phyloP scores from a whole-genome alignment of 192 early-diverging fungal genomes.

The Gryganskiella cystojenkinii region DNA sequence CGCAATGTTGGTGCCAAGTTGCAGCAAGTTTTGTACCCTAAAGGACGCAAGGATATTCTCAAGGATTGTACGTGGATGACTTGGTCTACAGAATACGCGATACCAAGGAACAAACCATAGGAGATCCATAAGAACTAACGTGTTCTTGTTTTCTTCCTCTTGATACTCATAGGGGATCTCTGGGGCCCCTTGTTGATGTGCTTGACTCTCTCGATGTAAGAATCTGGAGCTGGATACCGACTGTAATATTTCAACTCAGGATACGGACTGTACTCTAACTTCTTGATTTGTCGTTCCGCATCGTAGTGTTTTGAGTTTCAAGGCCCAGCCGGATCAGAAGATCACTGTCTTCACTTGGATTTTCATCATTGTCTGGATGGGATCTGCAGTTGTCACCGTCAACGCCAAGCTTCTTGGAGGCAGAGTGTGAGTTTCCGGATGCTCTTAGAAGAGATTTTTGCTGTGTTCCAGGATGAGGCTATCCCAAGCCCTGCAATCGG shows the following conservation, averaged over 20 bases:
- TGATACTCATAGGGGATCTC: conserved; percentile 88
- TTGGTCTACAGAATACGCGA: background rate
- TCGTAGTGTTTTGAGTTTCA: conserved; percentile 83
- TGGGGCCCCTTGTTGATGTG: conserved; percentile 98
- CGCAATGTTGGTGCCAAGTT: conserved; percentile 78
- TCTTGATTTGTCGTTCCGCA: background rate
- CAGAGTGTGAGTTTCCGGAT: conserved; percentile 72
- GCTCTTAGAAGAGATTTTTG: background rate
- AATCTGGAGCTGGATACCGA: conserved; percentile 6
- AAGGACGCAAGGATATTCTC: conserved; percentile 70
- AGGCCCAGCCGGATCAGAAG: conserved; percentile 82
- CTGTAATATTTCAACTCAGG: background rate
- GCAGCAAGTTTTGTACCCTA: conserved; percentile 77
- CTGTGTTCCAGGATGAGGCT: background rate
- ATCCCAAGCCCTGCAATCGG: background rate
- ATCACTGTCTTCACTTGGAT: conserved; percentile 90
- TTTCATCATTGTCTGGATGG: conserved; percentile 95
- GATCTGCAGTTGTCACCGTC: conserved; percentile 93
- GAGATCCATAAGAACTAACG: conserved; percentile 51
- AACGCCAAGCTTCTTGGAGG: conserved; percentile 97
- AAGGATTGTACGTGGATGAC: conserved; percentile 72
- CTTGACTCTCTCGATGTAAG: conserved; percentile 87
- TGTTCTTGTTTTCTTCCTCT: conserved; percentile 53
- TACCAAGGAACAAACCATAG: too few relatives aligned
- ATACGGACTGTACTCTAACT: background rate